Evolutionary conservation across 2,329 filamentous ascomycete genomes (phyloP).

Genomic region (Curvularia sp.): DNA sequence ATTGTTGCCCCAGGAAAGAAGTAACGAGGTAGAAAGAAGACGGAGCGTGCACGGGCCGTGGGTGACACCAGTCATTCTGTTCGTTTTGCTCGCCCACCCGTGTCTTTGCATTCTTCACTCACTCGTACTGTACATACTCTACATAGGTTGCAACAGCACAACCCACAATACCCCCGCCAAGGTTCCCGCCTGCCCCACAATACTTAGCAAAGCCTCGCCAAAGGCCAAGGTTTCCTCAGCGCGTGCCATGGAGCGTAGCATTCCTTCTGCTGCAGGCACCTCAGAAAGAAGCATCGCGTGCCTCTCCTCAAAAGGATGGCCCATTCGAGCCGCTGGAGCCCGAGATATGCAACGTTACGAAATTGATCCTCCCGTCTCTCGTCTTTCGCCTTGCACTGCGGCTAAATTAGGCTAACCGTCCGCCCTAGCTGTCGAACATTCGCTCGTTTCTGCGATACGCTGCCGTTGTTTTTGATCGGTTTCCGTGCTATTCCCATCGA

Average conservation of each 20-base stretch:
- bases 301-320: slow-evolving; percentile 2
- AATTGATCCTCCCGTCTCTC: slow-evolving; percentile 9
- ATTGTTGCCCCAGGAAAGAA: not conserved
- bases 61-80: not conserved
- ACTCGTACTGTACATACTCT: not conserved
- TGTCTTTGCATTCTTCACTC: not conserved
- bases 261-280: slow-evolving; percentile 5
- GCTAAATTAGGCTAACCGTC: slow-evolving; percentile 36
- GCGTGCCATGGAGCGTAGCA: slow-evolving; percentile 11
- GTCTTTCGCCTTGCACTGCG: slow-evolving; percentile 16
- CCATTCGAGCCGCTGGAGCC: slow-evolving; percentile 7
- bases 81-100: not conserved
- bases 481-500: slow-evolving; percentile 2
- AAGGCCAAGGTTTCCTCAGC: slow-evolving; percentile 1
- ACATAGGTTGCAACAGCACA: slow-evolving; percentile 1
- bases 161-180: not conserved
- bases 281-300: slow-evolving; percentile 14
- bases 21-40: not conserved
- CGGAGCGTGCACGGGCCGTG: slow-evolving; percentile 2
- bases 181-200: slow-evolving; percentile 1
- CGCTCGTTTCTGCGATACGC: slow-evolving; percentile 8
- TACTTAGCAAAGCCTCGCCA: not conserved
- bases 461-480: slow-evolving; percentile 3
- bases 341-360: slow-evolving; percentile 2
- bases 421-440: slow-evolving; percentile 11